Percentiles rank a stretch among this genome's conserved stretches.
Evolutionary conservation across 768 basidiomycete species (phyloP).

Genomic region (Lyophyllum semitale): DNA sequence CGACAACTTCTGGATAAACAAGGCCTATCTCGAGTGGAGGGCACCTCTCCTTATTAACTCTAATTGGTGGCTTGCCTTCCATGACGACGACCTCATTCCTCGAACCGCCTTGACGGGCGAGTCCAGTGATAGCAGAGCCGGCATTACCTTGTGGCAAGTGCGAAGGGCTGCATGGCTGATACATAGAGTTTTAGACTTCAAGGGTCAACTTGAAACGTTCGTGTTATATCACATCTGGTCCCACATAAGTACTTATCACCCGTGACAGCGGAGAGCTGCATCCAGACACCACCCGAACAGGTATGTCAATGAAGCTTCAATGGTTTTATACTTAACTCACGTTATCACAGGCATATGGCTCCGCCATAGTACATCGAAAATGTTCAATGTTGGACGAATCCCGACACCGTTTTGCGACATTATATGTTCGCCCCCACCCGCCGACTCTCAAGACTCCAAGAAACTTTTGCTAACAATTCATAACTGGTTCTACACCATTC

Average conservation of each 20-base stretch:
- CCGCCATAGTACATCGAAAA: slow-evolving; percentile 50
- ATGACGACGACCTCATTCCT: slow-evolving; percentile 71
- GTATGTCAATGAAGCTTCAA: slow-evolving; percentile 32
- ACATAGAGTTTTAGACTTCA: slow-evolving; percentile 73
- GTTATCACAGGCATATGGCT: slow-evolving; percentile 59
- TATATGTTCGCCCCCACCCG: slow-evolving; percentile 49
- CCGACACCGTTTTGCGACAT: slow-evolving; percentile 69
- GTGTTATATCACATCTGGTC: neutral
- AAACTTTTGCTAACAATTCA: slow-evolving; percentile 72
- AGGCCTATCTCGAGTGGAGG: slow-evolving; percentile 87
- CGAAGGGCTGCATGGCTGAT: slow-evolving; percentile 83
- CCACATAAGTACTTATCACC: neutral
- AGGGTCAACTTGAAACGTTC: slow-evolving; percentile 62
- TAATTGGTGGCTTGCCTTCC: slow-evolving; percentile 94
- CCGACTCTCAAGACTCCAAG: slow-evolving; percentile 47
- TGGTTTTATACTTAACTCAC: neutral
- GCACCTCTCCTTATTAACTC: slow-evolving; percentile 85
- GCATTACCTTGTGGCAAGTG: slow-evolving; percentile 81
- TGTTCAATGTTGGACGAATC: slow-evolving; percentile 81
- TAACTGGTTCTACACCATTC: slow-evolving; percentile 79
- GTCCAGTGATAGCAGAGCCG: slow-evolving; percentile 38
- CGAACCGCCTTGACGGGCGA: slow-evolving; percentile 35
- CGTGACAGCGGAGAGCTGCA: slow-evolving; percentile 63
- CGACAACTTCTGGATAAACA: slow-evolving; percentile 89
- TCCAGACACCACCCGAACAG: slow-evolving; percentile 72